These are phyloP conservation scores for Fusarium circinatum DNA, from an alignment of 2,329 filamentous ascomycete species.

Conservation along the genomic window DNA sequence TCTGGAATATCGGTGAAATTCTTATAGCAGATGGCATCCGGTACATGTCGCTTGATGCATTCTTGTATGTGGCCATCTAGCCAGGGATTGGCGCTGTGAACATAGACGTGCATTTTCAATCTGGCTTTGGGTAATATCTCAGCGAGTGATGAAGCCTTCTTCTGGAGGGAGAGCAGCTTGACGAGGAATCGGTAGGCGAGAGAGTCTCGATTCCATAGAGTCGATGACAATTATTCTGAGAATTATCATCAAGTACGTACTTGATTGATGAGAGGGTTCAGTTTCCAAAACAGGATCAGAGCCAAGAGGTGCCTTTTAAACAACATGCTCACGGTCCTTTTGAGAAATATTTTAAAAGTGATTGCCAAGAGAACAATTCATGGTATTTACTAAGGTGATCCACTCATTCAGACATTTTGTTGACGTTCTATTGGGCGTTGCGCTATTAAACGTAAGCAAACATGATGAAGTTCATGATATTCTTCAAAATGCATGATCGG, in stretches of 20 bases:
- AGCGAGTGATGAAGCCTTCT: slow-evolving; percentile 10
- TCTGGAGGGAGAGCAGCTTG: slow-evolving; percentile 37
- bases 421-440: slow-evolving; percentile 18
- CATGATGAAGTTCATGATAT: slow-evolving; percentile 34
- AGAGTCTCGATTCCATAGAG: slow-evolving; percentile 20
- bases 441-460: slow-evolving; percentile 28
- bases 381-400: slow-evolving; percentile 19
- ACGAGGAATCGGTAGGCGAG: slow-evolving; percentile 1
- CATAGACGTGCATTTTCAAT: slow-evolving; percentile 33
- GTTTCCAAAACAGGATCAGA: background rate
- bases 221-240: background rate
- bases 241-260: slow-evolving; percentile 10
- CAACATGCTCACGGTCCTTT: background rate
- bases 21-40: slow-evolving; percentile 44
- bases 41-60: slow-evolving; percentile 45
- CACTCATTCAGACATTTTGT: slow-evolving; percentile 12
- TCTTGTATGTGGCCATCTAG: slow-evolving; percentile 47
- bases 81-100: slow-evolving; percentile 45
- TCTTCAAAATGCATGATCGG: slow-evolving; percentile 33
- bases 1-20: slow-evolving; percentile 44
- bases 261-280: background rate
- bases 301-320: slow-evolving; percentile 13
- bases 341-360: background rate
- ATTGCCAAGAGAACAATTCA: slow-evolving; percentile 16
- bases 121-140: background rate